Evolutionary conservation across 768 basidiomycete genomes (phyloP).

Genomic region (Naganishia kalamii): DNA sequence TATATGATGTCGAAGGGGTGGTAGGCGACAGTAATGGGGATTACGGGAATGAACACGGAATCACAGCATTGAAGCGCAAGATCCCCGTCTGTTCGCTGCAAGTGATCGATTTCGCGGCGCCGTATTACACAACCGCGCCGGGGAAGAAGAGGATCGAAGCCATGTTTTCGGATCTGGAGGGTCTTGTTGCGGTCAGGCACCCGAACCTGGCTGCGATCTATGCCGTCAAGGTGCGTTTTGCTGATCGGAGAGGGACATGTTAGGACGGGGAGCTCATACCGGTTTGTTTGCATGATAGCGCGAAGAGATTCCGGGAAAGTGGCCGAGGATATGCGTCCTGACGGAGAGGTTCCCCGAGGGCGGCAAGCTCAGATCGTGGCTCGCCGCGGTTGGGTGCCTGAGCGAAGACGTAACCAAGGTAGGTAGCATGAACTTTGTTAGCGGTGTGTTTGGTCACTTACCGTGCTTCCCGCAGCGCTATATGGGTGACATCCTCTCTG

Average conservation of each 20-base stretch:
- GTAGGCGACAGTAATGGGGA: not conserved
- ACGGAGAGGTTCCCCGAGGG: constrained; percentile 30
- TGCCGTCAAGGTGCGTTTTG: constrained; percentile 27
- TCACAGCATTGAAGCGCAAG: constrained; percentile 6
- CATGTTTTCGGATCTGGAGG: constrained; percentile 29
- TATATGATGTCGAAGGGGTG: constrained; percentile 38
- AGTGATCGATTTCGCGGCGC: constrained; percentile 37
- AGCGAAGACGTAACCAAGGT: constrained; percentile 30
- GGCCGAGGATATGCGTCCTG: constrained; percentile 39
- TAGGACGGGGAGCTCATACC: not conserved
- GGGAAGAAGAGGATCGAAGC: constrained; percentile 38
- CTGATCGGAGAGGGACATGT: not conserved
- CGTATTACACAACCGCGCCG: constrained; percentile 35
- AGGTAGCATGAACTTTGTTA: not conserved
- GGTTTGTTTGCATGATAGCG: not conserved
- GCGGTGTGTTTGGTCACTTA: not conserved
- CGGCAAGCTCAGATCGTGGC: constrained; percentile 30
- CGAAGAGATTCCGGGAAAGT: constrained; percentile 36
- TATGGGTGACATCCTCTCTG: constrained; percentile 33
- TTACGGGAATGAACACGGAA: not conserved
- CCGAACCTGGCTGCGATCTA: constrained; percentile 32
- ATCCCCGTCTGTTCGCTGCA: constrained; percentile 25
- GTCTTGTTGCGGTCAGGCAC: constrained; percentile 30
- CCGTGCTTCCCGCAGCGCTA: constrained; percentile 13
- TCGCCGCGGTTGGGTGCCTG: constrained; percentile 30